A percentile compares a stretch with the other conserved stretches of the same genome.
Conservation (phyloP, 2,329 filamentous ascomycete species). For the Microsporum ferrugineum region DNA sequence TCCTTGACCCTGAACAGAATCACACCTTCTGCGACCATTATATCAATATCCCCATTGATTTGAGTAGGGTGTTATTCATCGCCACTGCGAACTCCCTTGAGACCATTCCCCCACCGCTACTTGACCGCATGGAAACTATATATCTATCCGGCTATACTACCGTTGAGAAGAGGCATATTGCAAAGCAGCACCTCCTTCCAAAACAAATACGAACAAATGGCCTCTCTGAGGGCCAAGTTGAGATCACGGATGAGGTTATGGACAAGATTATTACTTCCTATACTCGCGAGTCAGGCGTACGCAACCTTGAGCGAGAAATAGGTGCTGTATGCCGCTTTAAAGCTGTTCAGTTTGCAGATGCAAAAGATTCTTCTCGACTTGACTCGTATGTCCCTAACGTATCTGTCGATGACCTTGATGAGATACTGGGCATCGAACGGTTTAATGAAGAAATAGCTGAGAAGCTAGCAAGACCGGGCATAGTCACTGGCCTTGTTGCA, state of each 20-base stretch:
- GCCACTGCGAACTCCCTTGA: conserved; percentile 92
- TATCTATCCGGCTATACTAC: conserved; percentile 90
- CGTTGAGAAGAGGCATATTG: conserved; percentile 92
- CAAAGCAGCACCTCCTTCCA: conserved; percentile 81
- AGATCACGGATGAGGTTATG: conserved; percentile 69
- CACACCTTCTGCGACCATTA: conserved; percentile 93
- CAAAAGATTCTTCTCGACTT: conserved; percentile 59
- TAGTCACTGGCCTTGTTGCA: conserved; percentile 91
- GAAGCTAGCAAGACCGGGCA: conserved; percentile 67
- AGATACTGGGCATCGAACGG: conserved; percentile 81
- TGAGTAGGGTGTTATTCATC: conserved; percentile 95
- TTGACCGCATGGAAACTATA: conserved; percentile 97
- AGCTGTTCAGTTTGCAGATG: conserved; percentile 88
- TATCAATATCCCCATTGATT: conserved; percentile 85
- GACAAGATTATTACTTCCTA: conserved; percentile 94
- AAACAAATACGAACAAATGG: conserved; percentile 93
- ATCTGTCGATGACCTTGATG: conserved; percentile 68
- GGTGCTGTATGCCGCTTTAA: conserved; percentile 89
- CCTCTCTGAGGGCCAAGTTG: conserved; percentile 61
- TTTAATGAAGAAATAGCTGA: conserved; percentile 95
- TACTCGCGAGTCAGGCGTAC: conserved; percentile 90
- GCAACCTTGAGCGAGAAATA: conserved; percentile 90
- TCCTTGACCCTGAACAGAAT: conserved; percentile 95
- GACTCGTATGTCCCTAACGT: conserved; percentile 63
- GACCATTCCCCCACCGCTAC: conserved; percentile 82